phyloP scores from a whole-genome alignment of 495 filamentous ascomycete species.

The Trichoderma parareesei region DNA sequence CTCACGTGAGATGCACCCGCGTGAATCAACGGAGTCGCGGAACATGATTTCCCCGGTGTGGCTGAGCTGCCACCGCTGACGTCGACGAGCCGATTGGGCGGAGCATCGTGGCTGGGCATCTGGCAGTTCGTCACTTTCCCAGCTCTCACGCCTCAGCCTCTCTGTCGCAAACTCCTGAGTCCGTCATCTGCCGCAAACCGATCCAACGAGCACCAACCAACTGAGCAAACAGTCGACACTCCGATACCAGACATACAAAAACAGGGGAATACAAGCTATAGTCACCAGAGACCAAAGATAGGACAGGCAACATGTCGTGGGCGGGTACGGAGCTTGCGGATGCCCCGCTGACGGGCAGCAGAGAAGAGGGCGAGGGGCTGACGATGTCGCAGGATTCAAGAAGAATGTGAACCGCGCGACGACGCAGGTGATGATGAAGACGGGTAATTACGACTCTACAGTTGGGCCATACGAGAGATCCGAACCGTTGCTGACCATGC shows the following conservation, averaged over 20 bases:
- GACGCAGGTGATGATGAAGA: conserved; percentile 99
- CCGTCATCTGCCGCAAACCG: background rate
- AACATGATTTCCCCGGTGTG: conserved; percentile 4
- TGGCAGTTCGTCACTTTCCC: conserved; percentile 12
- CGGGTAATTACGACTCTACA: conserved; percentile 40
- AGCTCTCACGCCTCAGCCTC: conserved; percentile 6
- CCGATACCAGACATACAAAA: background rate
- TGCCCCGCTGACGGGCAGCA: conserved; percentile 7
- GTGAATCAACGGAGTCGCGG: background rate
- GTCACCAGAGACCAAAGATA: background rate
- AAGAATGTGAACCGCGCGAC: conserved; percentile 98
- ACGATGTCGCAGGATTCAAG: conserved; percentile 67
- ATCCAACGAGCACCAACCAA: background rate
- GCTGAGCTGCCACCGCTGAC: conserved; percentile 18
- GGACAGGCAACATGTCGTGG: conserved; percentile 46
- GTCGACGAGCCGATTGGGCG: conserved; percentile 15
- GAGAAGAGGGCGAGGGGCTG: background rate
- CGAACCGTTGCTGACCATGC: conserved; percentile 7
- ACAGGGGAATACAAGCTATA: background rate
- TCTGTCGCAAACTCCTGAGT: conserved; percentile 15
- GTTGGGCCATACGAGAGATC: too few species aligned
- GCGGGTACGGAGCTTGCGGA: conserved; percentile 37
- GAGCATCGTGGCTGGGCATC: conserved; percentile 15
- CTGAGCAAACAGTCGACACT: background rate
- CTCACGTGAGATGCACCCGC: conserved; percentile 7